Percentiles rank a stretch among this genome's conserved stretches.
Conservation (phyloP, 2,329 filamentous ascomycete species). For the Apiospora hydei region DNA sequence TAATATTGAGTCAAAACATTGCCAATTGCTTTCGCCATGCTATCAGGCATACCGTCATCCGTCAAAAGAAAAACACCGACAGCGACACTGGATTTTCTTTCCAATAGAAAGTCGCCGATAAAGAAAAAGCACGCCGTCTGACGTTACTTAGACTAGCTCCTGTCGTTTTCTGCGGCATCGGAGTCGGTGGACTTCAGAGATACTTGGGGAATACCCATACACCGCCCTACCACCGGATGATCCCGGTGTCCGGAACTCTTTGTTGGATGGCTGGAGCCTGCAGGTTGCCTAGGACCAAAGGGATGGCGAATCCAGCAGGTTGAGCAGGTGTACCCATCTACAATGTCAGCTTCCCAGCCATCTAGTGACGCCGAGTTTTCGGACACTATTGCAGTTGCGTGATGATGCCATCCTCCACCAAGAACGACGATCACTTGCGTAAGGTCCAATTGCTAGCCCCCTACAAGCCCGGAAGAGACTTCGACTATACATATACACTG, state of each 20-base stretch:
- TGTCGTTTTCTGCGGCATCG: not conserved
- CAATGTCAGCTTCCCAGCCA: constrained; percentile 7
- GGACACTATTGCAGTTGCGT: constrained; percentile 19
- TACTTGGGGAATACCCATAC: constrained; percentile 18
- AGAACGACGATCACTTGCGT: constrained; percentile 17
- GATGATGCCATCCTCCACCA: constrained; percentile 11
- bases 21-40: not conserved
- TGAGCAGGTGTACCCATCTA: not conserved
- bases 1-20: not conserved
- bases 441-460: not conserved
- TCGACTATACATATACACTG: not conserved
- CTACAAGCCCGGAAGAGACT: not conserved
- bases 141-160: constrained; percentile 10
- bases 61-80: not conserved
- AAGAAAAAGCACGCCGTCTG: constrained; percentile 10
- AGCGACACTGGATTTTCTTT: not conserved
- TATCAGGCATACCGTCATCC: not conserved
- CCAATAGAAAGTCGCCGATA: constrained; percentile 6
- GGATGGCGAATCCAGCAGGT: not conserved
- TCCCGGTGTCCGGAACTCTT: not conserved
- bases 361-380: constrained; percentile 19
- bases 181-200: constrained; percentile 7
- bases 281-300: not conserved
- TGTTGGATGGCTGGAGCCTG: constrained; percentile 5
- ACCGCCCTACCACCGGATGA: constrained; percentile 11